phyloP scores from a whole-genome alignment of 805 yeast species.

The Wickerhamiella vanderwaltii region DNA sequence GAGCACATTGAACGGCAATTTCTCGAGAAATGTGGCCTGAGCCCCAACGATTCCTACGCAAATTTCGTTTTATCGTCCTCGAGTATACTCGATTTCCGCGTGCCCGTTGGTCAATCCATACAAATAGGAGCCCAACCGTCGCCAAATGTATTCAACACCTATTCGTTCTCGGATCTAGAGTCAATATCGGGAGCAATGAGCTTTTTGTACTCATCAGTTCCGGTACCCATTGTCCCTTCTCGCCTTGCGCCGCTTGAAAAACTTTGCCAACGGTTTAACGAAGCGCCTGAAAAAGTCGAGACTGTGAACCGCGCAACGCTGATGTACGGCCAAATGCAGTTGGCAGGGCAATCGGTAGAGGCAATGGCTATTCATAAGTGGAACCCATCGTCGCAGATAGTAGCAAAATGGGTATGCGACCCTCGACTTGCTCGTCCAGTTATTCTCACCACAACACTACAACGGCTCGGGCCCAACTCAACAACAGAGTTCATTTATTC shows the following conservation, averaged over 20 bases:
- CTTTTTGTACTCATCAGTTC: slow-evolving; percentile 59
- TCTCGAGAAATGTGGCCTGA: slow-evolving; percentile 62
- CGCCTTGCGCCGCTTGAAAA: slow-evolving; percentile 15
- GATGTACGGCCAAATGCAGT: slow-evolving; percentile 73
- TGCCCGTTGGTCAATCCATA: slow-evolving; percentile 56
- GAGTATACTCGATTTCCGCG: slow-evolving; percentile 53
- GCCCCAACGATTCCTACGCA: slow-evolving; percentile 63
- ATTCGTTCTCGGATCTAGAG: slow-evolving; percentile 52
- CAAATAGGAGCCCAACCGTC: slow-evolving; percentile 62
- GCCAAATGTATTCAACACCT: slow-evolving; percentile 55
- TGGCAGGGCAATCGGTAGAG: slow-evolving; percentile 78
- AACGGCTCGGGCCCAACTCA: slow-evolving; percentile 27
- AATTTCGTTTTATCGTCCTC: slow-evolving; percentile 35
- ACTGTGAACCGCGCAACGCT: slow-evolving; percentile 24
- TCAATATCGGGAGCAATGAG: slow-evolving; percentile 71
- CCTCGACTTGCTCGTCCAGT: slow-evolving; percentile 42
- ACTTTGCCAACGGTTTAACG: slow-evolving; percentile 20
- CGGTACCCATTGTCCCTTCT: slow-evolving; percentile 37
- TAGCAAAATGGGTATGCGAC: slow-evolving; percentile 65
- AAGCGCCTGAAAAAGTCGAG: background rate
- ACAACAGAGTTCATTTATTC: slow-evolving; percentile 74
- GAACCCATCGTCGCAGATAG: slow-evolving; percentile 45
- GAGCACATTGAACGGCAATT: slow-evolving; percentile 70
- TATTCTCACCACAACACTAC: slow-evolving; percentile 26
- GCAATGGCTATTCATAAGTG: slow-evolving; percentile 43